Conservation (phyloP, 495 filamentous ascomycete genomes). For the Zalerion maritima region DNA sequence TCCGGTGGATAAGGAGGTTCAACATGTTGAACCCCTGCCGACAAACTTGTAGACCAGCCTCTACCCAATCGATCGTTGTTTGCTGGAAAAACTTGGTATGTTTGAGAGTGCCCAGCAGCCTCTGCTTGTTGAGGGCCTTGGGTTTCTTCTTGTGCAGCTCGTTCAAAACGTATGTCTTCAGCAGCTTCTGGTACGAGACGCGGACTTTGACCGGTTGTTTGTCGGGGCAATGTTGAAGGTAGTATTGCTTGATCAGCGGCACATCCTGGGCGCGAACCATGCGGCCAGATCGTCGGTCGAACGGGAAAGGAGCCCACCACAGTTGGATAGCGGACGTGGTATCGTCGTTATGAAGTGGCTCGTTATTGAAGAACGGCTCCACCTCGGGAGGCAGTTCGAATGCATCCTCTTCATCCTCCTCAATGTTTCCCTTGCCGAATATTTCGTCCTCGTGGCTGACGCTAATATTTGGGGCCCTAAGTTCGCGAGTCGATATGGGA, state of each 20-base stretch:
- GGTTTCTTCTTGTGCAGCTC: conserved; percentile 88
- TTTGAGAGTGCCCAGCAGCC: conserved; percentile 76
- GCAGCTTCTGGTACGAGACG: conserved; percentile 97
- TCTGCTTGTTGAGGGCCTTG: conserved; percentile 91
- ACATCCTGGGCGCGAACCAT: conserved; percentile 98
- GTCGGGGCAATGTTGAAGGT: conserved; percentile 77
- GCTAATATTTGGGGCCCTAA: conserved; percentile 88
- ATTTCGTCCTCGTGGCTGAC: conserved; percentile 90
- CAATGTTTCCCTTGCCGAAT: conserved; percentile 71
- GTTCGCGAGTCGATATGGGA: conserved; percentile 87
- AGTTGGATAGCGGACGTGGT: conserved; percentile 85
- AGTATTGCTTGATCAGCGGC: conserved; percentile 96
- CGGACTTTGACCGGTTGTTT: conserved; percentile 89
- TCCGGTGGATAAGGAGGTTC: conserved; percentile 92
- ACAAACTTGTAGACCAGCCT: conserved; percentile 95
- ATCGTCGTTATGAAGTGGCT: conserved; percentile 79
- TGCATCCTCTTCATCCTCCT: conserved; percentile 59
- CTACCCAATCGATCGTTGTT: conserved; percentile 98
- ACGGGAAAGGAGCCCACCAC: conserved; percentile 98
- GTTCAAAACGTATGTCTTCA: conserved; percentile 94
- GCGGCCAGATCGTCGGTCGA: conserved; percentile 88
- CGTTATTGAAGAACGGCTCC: conserved; percentile 79
- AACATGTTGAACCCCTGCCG: conserved; percentile 99
- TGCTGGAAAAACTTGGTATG: conserved; percentile 99
- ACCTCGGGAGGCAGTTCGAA: conserved; percentile 71